Base-by-base conservation (phyloP, 305 asterid genomes). In the Fraxinus greggii region DNA sequence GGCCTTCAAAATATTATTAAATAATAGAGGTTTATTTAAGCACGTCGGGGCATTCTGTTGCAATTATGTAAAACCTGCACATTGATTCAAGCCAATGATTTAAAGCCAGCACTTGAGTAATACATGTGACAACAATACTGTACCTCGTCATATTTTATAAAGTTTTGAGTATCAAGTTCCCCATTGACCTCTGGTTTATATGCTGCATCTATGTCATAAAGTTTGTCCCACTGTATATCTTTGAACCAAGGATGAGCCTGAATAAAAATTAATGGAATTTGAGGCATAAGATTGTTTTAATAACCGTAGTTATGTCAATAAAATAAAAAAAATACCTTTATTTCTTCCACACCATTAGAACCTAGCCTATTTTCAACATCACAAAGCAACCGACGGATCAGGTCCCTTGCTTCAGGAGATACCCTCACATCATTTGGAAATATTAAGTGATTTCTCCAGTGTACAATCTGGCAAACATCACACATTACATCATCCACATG, bases 231-330 rank as follows among this genome's bases (percentile, higher is more conserved):
- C 10, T 79, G 74, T 69, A 90, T 79, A 79, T 83, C 95, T 87
- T 86, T 91, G 91, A 93, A 93, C 98, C 98, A 93, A 28, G 97
- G 93, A 83, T 93, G 98, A 81, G 86, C 92, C 98, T 93, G 87
- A 80, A 75, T 21, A 76, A 79, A 35, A 82, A n/a, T 72, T 28
- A 10, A 72, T 7, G 48, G 32, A 51, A 38, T 8, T 38, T 51
- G 23, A 82, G 12, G 77, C 70, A 79, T 13, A 19, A 42, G 3
- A 24, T 56, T 75, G 59, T 40, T 51, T 75, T 38, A 35, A 36
- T 26, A 77, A 35, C 29, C 8, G 36, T 29, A 24, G 31, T 7
- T 42, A 2, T 9, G 54, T 69, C 32, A 48, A 75, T 61, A 69
- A 10, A 42, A 80, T 72, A 8, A 17, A 67, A 73, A 75, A 76